Base-by-base conservation (phyloP, 805 yeast genomes). In the Myxozyma monticola region DNA sequence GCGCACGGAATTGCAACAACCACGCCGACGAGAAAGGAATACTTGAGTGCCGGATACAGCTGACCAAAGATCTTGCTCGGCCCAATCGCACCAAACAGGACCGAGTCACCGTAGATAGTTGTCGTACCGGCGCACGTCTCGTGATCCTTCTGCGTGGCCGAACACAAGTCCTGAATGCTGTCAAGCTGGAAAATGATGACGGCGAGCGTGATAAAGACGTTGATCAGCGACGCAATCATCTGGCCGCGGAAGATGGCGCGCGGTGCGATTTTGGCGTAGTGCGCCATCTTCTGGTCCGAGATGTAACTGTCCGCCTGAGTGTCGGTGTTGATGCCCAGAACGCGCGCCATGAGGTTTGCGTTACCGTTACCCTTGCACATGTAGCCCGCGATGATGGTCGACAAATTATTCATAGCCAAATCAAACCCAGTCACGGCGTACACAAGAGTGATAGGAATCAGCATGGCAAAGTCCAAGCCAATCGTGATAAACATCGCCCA, bases 61-160 rank as follows among this genome's bases (percentile, higher is more conserved):
- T 77, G 76, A 18, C 78, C 73, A 61, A 83, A 82, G 35, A 79
- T 78, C 56, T 80, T 74, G 28, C 75, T 71, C 1, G 88, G 85
- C 2, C 87, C 88, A 57, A 83, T 75, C 4, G 70, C 63, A 45
- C 86, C 88, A 87, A 86, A 83, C 38, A 80, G 65, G 20, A 82
- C 72, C 0, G 84, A 76, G 2, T 85, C 78, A 30, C 75, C 70
- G 67, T 69, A 80, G 62, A 76, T 78, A 10, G 76, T 72, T 30
- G 67, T 66, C 17, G 71, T 71, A 21, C 63, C 62, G 2, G 77
- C 76, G 60, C 83, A 78, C 0, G 76, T 71, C 62, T 79, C 79
- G 42, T 69, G 70, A 42, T 73, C 69, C 2, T 59, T 51, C 54
- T 79, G 81, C 25, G 63, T 47, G 8, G 69, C 49, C 1, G 63